Base-by-base conservation (phyloP, 2,329 filamentous ascomycete genomes). In the Neonectria coccinea region DNA sequence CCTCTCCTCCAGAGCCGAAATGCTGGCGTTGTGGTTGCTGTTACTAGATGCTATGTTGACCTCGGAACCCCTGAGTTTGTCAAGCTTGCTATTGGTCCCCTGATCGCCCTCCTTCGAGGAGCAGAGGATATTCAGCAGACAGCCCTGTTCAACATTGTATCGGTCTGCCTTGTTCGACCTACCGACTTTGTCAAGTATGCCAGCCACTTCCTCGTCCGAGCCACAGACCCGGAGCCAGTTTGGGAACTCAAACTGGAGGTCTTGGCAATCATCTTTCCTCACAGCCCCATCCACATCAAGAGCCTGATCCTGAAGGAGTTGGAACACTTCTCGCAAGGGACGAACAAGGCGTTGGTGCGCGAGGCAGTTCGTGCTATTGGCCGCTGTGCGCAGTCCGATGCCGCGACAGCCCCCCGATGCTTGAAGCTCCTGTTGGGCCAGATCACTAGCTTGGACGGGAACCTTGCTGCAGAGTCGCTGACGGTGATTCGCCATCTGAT, bases 401-500 rank as follows among this genome's bases (percentile, higher is more conserved):
- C 85, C 0, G 81, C 82, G 16, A 92, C 92, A 10, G 91, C 93
- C 1, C 86, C 89, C 1, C 86, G 94, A 63, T 99, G 96, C 77
- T 83, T 99, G 66, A 89, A 89, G 27, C 85, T 99, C 8, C 85
- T 99, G 0, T 84, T 99, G 14, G 88, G 91, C 50, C 95, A 98
- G 74, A 94, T 98, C 55, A 93, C 93, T 12, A 96, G 92, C 73
- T 83, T 94, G 11, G 94, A 98, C 73, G 91, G 94, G 2, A 93
- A 90, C 25, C 84, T 98, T 22, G 95, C 97, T 0, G 95, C 94
- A 0, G 96, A 98, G 77, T 95, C 94, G 2, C 83, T 99, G 63
- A 97, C 97, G 4, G 96, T 98, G 2, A 96, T 99, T 66, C 89
- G 96, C 2, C 95, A 98, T 78, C 84, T 99, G 55, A 98, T 99